Evolutionary conservation across 257 asterid species (phyloP), one percentile per base, ranked within the genome.

Genomic region (Przewalskia tangutica): DNA sequence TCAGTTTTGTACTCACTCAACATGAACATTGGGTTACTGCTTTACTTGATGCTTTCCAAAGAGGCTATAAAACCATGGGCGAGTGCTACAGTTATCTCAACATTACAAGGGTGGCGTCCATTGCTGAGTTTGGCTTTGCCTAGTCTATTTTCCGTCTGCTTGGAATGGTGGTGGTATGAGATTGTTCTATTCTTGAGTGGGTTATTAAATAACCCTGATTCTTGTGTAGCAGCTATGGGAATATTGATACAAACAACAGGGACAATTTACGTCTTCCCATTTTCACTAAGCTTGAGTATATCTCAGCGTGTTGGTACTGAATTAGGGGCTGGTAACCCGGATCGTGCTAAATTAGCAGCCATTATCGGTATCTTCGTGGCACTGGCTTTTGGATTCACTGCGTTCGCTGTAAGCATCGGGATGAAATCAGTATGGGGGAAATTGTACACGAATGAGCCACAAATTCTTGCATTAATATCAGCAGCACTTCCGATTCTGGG

Each of bases 81-180:
- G 2, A 93, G 94, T 18, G 81, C 87, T 4, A 59, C 89, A 5
- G 44, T 90, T 11, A 81, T 75, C 44, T 86, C 95, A 3, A 32
- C 89, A 13, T 81, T 87, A 44, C 89, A 87, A 40, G 97, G 95
- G 1, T 93, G 98, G 98, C 46, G 81, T 79, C 93, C 95, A 2
- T 55, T 92, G 81, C 58, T 91, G 55, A 63, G 90, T 67, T 84
- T 93, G 17, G 97, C 94, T 1, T 17, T 89, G 13, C 97, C 98
- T 1, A 92, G 98, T 82, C 85, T 85, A 7, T 87, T 87, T 27
- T 92, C 94, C 23, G 92, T 91, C 6, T 93, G 98, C 62, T 82
- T 93, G 17, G 97, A 91, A 80, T 92, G 97, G 98, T 93, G 97
- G 97, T 93, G 94, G 94, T 93, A 93, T 63, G 98, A 93, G 80